Evolutionary conservation across 352 stramenopile species (phyloP), one percentile per base, ranked within the genome.

Genomic region (Pythium rhizo-oryzae): DNA sequence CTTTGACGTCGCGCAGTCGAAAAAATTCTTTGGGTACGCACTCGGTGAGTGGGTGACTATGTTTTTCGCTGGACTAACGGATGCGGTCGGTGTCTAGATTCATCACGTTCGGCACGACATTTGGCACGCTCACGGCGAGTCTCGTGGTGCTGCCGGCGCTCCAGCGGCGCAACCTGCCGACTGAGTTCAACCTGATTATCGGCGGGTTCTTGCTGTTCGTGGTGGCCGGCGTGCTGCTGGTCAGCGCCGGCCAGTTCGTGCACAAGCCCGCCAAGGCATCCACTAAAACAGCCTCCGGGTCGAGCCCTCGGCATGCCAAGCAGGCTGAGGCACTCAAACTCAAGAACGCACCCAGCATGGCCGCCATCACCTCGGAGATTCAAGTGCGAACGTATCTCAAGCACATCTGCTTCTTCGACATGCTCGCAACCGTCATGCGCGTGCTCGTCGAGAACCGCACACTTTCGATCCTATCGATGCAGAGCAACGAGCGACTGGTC

Each of bases 381-480:
- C 81, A 92, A 37, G 44, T 66, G 8, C 82, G 86, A 24, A 90
- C 82, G 16, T 96, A 96, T 54, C 70, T 96, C 33, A 85, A 92
- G 56, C 86, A 96, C 62, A 92, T 96, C 71, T 96, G 88, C 69
- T 91, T 96, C 49, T 96, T 96, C 51, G 88, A 96, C 46, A 79
- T 96, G 69, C 62, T 93, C 33, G 86, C 88, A 0, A 96, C 88
- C 0, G 74, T 93, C 15, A 82, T 93, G 65, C 77, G 88, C 9
- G 88, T 96, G 25, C 66, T 96, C 8, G 75, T 96, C 30, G 88
- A 96, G 74, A 94, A 94, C 74, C 85, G 78, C 41, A 93, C 84
- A 62, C 67, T 96, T 8, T 87, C 87, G 9, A 79, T 94, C 15
- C 75, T 96, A 8, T 91, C 85, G 23, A 67, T 79, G 13, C 83